phyloP scores from a whole-genome alignment of 129 eudicot genomes.

The Flaveria brownii region DNA sequence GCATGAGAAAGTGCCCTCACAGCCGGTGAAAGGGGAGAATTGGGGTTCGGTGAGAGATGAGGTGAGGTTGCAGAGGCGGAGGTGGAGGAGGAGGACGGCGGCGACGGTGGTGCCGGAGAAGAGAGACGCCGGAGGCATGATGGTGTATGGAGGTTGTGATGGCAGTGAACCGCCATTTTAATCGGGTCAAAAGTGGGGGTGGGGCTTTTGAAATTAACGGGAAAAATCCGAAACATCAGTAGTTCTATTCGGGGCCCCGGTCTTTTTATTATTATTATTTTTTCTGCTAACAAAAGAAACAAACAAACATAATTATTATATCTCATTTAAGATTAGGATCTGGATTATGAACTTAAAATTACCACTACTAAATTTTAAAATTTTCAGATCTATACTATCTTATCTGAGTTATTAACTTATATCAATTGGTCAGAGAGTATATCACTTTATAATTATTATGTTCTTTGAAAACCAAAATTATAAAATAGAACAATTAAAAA shows the following conservation, averaged over 20 bases:
- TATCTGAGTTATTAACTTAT: too few relatives aligned
- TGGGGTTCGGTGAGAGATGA: constrained; percentile 30
- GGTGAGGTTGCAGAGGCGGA: constrained; percentile 28
- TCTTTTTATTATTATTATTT: too few relatives aligned
- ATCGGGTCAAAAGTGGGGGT: constrained; percentile 12
- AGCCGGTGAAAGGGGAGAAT: constrained; percentile 36
- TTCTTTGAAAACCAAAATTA: too few relatives aligned
- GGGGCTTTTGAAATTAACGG: constrained; percentile 27
- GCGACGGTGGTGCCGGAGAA: constrained; percentile 7
- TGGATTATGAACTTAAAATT: too few relatives aligned
- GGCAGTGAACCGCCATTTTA: constrained; percentile 21
- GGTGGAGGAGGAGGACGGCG: constrained; percentile 23
- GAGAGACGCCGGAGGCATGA: constrained; percentile 28
- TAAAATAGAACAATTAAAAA: too few relatives aligned
- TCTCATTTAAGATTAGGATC: too few relatives aligned
- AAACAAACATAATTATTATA: too few relatives aligned
- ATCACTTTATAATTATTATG: too few relatives aligned
- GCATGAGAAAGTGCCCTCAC: constrained; percentile 54
- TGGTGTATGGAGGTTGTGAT: constrained; percentile 10
- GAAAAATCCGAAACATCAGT: constrained; percentile 30
- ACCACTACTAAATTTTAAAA: too few relatives aligned
- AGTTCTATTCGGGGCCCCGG: constrained; percentile 24
- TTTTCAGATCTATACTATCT: too few relatives aligned
- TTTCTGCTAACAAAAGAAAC: too few relatives aligned
- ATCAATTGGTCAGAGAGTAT: too few relatives aligned